Base-by-base conservation (phyloP, 148 eudicot species). In the Fallopia convolvulus region DNA sequence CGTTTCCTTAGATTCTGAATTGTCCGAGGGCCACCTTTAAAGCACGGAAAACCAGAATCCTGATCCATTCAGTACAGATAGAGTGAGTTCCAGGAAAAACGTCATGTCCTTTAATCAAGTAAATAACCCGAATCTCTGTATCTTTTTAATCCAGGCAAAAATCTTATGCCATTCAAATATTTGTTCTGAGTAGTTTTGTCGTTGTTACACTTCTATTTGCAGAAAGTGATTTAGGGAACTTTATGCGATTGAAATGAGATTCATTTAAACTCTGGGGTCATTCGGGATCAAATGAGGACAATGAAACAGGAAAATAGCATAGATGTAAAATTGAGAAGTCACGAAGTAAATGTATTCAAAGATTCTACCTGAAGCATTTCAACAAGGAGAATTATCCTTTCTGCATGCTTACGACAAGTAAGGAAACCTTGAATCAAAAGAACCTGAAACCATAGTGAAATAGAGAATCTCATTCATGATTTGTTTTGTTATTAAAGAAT, bases 31-130 rank as follows among this genome's bases (percentile, higher is more conserved):
- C 99, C 99, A 60, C 98, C 98, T 84, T 96, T 96, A 78, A 96
- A 96, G 87, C 99, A 96, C 44, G 99, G 99, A 79, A 88, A 96
- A 80, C 91, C 99, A 63, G 99, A 96, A 80, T 96, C 99, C 99
- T 96, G 91, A 77, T 9, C 70, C 70, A 63, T 66, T 33, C 20
- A 66, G 72, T 33, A 33, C 42, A 66, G 10, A 11, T 44, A 44
- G 17, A 6, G 44, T 68, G 10, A 68, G 72, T 33, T 68, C 72
- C 46, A 68, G 44, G 20, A 5, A 14, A 21, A 18, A 36, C 6
- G 7, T 14, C 15, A 30, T 26, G 65, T 0, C 13, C 10, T 58
- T 20, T 58, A 21, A 58, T 58, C 32, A 20, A 58, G 30, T 58
- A 56, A 6, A 61, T 26, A 58, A 58, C 32, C 66, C 32, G 6